Conservation (phyloP, 306 rosid species). For the Begonia loranthoides region DNA sequence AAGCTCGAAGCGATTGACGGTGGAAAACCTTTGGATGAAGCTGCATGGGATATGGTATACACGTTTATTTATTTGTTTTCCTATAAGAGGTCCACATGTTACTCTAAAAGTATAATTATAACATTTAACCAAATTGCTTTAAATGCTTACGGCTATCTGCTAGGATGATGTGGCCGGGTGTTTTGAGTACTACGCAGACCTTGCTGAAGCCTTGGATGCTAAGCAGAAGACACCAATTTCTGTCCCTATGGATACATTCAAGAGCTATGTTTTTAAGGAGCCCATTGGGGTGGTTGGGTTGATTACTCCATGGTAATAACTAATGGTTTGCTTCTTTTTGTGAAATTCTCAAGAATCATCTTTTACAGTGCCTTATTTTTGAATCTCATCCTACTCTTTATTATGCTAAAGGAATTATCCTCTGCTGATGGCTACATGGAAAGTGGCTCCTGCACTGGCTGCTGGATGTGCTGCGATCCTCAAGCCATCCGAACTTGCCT, state of each 20-base stretch:
- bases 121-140: no score
- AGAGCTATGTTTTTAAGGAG: slow-evolving; percentile 55
- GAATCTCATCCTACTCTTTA: no score
- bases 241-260: slow-evolving; percentile 81
- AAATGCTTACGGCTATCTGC: no score
- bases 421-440: slow-evolving; percentile 83
- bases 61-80: no score
- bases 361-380: no score
- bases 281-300: slow-evolving; percentile 86
- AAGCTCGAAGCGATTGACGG: slow-evolving; percentile 62
- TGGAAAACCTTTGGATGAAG: slow-evolving; percentile 93
- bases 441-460: slow-evolving; percentile 97
- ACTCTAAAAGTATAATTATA: no score
- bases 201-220: slow-evolving; percentile 82
- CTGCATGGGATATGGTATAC: slow-evolving; percentile 75
- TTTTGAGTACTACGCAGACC: slow-evolving; percentile 89
- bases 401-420: slow-evolving; percentile 72
- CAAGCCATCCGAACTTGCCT: slow-evolving; percentile 93
- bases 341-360: no score
- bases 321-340: neutral
- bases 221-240: slow-evolving; percentile 67
- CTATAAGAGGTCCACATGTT: no score
- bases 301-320: slow-evolving; percentile 80
- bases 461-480: slow-evolving; percentile 95
- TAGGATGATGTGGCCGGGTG: slow-evolving; percentile 99